Conservation (phyloP, 75 land plant genomes). For the Adiantum capillusveneris region DNA sequence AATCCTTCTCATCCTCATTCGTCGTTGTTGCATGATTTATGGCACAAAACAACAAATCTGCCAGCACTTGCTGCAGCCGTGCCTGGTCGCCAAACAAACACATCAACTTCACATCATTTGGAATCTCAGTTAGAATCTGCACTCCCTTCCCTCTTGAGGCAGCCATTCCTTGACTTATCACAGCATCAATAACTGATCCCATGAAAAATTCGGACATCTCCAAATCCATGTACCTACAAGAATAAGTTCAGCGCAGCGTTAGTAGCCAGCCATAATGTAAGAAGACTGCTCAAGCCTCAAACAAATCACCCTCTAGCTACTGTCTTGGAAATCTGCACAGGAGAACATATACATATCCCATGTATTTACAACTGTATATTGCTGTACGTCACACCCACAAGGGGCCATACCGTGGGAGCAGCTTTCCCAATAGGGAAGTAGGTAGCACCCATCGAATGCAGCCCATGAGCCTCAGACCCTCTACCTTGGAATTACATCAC, state of each 20-base stretch:
- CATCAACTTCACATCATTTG: slow-evolving; percentile 39
- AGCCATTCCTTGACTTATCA: slow-evolving; percentile 47
- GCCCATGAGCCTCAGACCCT: too few species aligned
- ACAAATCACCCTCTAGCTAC: background rate
- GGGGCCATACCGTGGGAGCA: too few species aligned
- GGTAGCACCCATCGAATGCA: too few species aligned
- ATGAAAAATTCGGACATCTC: slow-evolving; percentile 48
- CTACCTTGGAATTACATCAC: too few species aligned
- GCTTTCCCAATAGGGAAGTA: too few species aligned
- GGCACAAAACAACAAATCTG: slow-evolving; percentile 48
- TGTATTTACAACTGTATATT: too few species aligned
- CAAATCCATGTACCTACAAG: slow-evolving; percentile 49
- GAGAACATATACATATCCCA: background rate
- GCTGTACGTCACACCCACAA: too few species aligned
- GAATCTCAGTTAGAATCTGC: slow-evolving; percentile 41
- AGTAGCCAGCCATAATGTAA: background rate
- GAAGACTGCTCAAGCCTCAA: too few species aligned
- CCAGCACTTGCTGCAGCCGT: slow-evolving; percentile 69
- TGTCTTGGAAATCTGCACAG: background rate
- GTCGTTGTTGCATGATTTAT: slow-evolving; percentile 20
- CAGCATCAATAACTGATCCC: slow-evolving; percentile 43
- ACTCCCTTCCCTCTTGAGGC: slow-evolving; percentile 36
- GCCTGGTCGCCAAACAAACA: slow-evolving; percentile 57
- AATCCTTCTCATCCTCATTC: slow-evolving; percentile 26
- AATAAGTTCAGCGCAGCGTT: background rate